A percentile compares a stretch with the other conserved stretches of the same genome.
phyloP scores from a whole-genome alignment of 2,329 filamentous ascomycete genomes.

The Myrmaecium sp. region DNA sequence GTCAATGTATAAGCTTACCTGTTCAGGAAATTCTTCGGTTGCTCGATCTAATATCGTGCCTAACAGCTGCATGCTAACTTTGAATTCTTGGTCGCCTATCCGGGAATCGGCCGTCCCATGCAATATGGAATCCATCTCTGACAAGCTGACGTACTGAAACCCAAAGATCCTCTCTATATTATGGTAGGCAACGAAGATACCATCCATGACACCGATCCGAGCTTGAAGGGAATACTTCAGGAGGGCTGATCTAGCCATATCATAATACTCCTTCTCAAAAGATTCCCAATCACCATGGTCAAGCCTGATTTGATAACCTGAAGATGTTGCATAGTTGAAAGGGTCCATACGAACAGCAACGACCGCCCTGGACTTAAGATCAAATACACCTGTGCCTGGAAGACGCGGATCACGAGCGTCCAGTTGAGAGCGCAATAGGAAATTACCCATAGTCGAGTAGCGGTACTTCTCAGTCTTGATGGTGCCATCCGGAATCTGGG shows the following conservation, averaged over 20 bases:
- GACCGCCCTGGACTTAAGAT: conserved; percentile 88
- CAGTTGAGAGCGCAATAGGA: conserved; percentile 87
- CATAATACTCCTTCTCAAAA: conserved; percentile 87
- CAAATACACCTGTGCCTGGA: conserved; percentile 85
- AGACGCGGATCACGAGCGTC: conserved; percentile 77
- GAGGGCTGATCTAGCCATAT: conserved; percentile 90
- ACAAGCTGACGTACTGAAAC: conserved; percentile 79
- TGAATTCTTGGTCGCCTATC: conserved; percentile 75
- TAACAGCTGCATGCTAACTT: conserved; percentile 58
- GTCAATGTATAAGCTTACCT: conserved; percentile 16
- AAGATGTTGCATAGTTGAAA: conserved; percentile 49
- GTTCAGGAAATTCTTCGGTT: conserved; percentile 55
- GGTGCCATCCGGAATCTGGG: conserved; percentile 49
- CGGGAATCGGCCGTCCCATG: conserved; percentile 54
- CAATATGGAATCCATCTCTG: conserved; percentile 80
- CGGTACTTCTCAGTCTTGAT: conserved; percentile 46
- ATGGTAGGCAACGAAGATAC: conserved; percentile 93
- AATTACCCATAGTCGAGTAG: conserved; percentile 71
- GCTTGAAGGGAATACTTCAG: conserved; percentile 95
- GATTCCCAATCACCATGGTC: conserved; percentile 71
- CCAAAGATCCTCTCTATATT: conserved; percentile 92
- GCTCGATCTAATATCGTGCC: conserved; percentile 66
- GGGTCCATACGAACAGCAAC: conserved; percentile 83
- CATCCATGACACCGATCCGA: conserved; percentile 95
- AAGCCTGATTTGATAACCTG: conserved; percentile 71